These are phyloP conservation scores for Dictyophora rubrovolvata DNA, from an alignment of 768 basidiomycete genomes.

Conservation along the genomic window DNA sequence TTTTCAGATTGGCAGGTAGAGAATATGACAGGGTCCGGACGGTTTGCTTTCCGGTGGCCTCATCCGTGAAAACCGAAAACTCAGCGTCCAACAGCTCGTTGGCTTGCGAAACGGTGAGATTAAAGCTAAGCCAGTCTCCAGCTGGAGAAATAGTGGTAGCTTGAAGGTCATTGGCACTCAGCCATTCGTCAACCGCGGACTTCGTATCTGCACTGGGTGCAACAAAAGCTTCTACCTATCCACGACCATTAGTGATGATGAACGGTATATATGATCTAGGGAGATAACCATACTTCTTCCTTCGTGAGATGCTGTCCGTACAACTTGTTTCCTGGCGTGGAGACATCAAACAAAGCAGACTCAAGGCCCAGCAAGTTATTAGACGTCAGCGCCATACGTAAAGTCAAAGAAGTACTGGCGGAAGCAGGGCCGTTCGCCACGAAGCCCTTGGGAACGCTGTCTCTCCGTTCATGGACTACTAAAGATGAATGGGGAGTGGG, in stretches of 20 bases:
- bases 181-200: slow-evolving; percentile 18
- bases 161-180: slow-evolving; percentile 16
- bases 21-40: slow-evolving; percentile 23
- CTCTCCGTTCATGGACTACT: slow-evolving; percentile 22
- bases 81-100: slow-evolving; percentile 21
- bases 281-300: slow-evolving; percentile 24
- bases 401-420: slow-evolving; percentile 21
- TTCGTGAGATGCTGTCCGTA: slow-evolving; percentile 30
- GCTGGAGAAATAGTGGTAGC: slow-evolving; percentile 18
- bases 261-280: neutral
- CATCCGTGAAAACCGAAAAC: slow-evolving; percentile 18
- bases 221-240: slow-evolving; percentile 19
- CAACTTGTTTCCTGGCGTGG: slow-evolving; percentile 24
- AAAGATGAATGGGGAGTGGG: neutral
- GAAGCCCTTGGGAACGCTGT: slow-evolving; percentile 21
- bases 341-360: slow-evolving; percentile 26
- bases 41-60: slow-evolving; percentile 15
- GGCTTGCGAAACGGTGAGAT: slow-evolving; percentile 18
- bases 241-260: neutral
- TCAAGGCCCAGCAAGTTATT: slow-evolving; percentile 27
- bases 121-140: slow-evolving; percentile 20
- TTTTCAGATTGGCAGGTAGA: slow-evolving; percentile 17
- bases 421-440: slow-evolving; percentile 20
- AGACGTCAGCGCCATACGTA: slow-evolving; percentile 28
- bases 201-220: slow-evolving; percentile 16